Evolutionary conservation across 768 basidiomycete species (phyloP), one percentile per base, ranked within the genome.

Genomic region (Tephrocybe sp.): DNA sequence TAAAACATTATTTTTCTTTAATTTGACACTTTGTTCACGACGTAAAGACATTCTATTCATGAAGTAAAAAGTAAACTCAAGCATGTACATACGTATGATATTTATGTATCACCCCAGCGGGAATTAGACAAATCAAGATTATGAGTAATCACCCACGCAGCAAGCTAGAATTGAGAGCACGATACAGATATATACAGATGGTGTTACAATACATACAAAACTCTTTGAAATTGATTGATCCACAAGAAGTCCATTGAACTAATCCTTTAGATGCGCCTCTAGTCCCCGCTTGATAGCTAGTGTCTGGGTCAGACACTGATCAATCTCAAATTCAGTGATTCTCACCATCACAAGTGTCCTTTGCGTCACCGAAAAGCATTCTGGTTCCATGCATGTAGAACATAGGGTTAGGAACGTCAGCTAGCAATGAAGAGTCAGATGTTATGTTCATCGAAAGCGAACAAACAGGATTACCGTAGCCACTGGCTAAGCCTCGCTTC

Each of bases 311-410:
- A 39, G 45, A 30, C 45, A 41, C 12, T 37, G 3, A 18, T n/a
- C 13, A 4, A 34, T 34, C 15, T 12, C 15, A n/a, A 34, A n/a
- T n/a, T n/a, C n/a, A n/a, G 11, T 6, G 13, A n/a, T 4, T 34
- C 71, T 57, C 51, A 86, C 88, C 91, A 65, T 94, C 92, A 58
- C 91, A 93, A 24, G 86, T 88, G 59, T 89, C 87, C 63, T 91
- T 92, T 27, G 92, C 92, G 65, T 94, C 92, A 37, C 92, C 91
- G 58, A 94, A 94, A 54, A 94, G 59, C 92, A 94, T 94, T 70
- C 85, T 88, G 19, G 91, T 88, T 38, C 86, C 84, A 18, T 84
- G 80, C 86, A 91, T 90, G 67, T 88, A 94, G 75, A 94, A 94
- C 86, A 94, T 88, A 16, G 91, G 91, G 64, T 94, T 94, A 10